These are phyloP conservation scores for Fraxinus pennsylvanica DNA, from an alignment of 257 asterid genomes.

Conservation along the genomic window DNA sequence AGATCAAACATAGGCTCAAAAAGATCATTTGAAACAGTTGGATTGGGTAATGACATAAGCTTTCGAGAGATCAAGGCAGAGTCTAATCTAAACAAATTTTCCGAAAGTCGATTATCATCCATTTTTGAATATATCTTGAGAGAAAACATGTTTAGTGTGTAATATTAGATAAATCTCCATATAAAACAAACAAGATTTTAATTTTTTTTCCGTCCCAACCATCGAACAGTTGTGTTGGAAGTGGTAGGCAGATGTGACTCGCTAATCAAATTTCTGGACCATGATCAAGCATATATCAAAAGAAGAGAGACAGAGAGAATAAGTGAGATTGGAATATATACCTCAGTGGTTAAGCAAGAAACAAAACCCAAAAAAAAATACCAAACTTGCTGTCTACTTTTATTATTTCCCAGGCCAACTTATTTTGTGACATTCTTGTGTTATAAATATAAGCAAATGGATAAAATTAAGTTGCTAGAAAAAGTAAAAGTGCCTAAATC, in stretches of 20 bases:
- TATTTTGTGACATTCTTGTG: not conserved
- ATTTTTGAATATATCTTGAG: too few species aligned
- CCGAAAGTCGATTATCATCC: not conserved
- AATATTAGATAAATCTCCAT: too few species aligned
- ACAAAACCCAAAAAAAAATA: slow-evolving; percentile 2
- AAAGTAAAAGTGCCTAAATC: slow-evolving; percentile 28
- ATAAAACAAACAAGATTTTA: too few species aligned
- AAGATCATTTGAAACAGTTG: too few species aligned
- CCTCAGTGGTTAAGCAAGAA: not conserved
- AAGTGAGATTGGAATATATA: not conserved
- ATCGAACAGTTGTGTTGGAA: not conserved
- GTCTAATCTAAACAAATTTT: too few species aligned
- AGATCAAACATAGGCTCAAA: too few species aligned
- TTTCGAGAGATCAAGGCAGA: too few species aligned
- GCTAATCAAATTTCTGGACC: not conserved
- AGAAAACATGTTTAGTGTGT: too few species aligned
- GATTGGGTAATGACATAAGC: too few species aligned
- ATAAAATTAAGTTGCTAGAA: slow-evolving; percentile 12
- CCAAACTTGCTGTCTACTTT: slow-evolving; percentile 29
- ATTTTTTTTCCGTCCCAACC: too few species aligned
- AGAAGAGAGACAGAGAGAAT: not conserved
- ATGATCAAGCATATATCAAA: not conserved
- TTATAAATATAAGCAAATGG: not conserved
- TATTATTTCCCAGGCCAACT: slow-evolving; percentile 1
- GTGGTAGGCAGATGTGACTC: not conserved